Conservation (phyloP, 306 rosid genomes). For the Abrus precatorius region DNA sequence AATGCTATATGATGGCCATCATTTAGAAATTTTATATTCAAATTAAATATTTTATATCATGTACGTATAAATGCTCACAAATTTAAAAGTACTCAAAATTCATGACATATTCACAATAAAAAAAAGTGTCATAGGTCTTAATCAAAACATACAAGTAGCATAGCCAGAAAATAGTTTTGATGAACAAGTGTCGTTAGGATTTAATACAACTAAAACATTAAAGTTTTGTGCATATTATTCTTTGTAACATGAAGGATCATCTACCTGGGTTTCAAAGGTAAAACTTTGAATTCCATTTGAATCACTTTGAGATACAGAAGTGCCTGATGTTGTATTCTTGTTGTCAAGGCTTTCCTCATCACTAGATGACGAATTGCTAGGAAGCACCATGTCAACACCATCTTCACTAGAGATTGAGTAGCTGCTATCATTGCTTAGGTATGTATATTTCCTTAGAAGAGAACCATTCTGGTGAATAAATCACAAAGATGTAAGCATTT, state of each 20-base stretch:
- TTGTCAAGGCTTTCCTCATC: conserved; percentile 60
- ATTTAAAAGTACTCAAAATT: no score
- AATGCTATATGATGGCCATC: no score
- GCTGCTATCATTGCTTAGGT: conserved; percentile 92
- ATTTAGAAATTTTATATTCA: no score
- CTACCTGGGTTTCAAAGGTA: conserved; percentile 96
- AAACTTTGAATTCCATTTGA: conserved; percentile 72
- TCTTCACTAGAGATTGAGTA: conserved; percentile 85
- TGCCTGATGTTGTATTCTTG: conserved; percentile 56
- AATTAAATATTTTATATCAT: no score
- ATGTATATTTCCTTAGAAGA: conserved; percentile 79
- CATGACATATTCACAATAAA: no score
- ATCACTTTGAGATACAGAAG: conserved; percentile 56
- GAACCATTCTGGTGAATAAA: conserved; percentile 75
- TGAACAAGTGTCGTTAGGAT: not conserved
- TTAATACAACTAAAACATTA: not conserved
- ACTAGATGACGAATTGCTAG: conserved; percentile 59
- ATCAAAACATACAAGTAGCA: no score
- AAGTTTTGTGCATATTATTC: conserved; percentile 27
- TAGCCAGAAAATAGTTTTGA: not conserved
- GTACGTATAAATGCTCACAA: no score
- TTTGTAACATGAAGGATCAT: conserved; percentile 37
- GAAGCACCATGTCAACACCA: conserved; percentile 73
- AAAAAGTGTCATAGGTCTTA: no score
- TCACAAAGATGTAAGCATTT: conserved; percentile 43